Base-by-base conservation (phyloP, 305 asterid genomes). In the Striga hermonthica region DNA sequence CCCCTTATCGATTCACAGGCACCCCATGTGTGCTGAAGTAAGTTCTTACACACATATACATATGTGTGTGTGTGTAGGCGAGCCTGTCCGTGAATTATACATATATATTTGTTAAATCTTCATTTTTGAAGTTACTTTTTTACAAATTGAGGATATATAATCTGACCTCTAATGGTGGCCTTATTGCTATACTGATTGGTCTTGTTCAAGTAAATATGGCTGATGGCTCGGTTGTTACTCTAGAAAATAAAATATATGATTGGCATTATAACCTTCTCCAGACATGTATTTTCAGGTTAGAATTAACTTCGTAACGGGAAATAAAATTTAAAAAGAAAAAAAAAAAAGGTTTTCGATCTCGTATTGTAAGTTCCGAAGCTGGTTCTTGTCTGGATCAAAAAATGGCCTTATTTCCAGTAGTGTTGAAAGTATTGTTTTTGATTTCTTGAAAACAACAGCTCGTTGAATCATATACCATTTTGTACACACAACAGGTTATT, bases 21-120 rank as follows among this genome's bases (percentile, higher is more conserved):
- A 86, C 74, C 90, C 84, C 13, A 77, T 84, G 84, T 86, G 95
- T 72, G 88, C 87, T 58, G 83, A 84, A 66, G 95, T 84, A 78
- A 74, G 90, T 78, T 69, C 9, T 64, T 70, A 72, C 54, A n/a
- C 9, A 8, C 22, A 8, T 53, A 7, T 53, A 22, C 6, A 14
- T 6, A 8, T 3, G 37, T 53, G 34, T 7, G 15, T 14, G 45
- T 9, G 11, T 47, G 7, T 31, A 41, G 28, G 50, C 8, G 15
- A 28, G 40, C 22, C 9, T 38, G 3, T 48, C 12, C 8, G 31
- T 22, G 31, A n/a, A 43, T 37, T 12, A 35, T 58, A 9, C 10
- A 5, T 67, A 22, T 55, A 1, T 49, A 28, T 49, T 60, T 40
- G 22, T 13, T 13, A 41, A 35, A 6, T 57, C 37, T 10, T 14